Evolutionary conservation across 2,329 filamentous ascomycete species (phyloP).

Genomic region (Alternaria sp.): DNA sequence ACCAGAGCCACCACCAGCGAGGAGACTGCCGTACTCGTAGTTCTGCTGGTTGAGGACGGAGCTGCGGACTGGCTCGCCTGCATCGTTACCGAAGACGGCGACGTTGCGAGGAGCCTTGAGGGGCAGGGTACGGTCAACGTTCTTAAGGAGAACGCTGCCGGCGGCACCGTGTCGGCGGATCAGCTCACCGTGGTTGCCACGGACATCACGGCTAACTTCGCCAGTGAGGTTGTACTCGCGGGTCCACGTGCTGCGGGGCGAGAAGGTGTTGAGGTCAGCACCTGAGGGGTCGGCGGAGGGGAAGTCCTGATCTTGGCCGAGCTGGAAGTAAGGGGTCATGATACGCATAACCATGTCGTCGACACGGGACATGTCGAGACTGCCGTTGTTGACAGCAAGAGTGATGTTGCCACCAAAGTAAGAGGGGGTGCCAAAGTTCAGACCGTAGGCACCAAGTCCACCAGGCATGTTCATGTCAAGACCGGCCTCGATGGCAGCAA

Average conservation of each 20-base stretch:
- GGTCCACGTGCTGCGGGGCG: slow-evolving; percentile 47
- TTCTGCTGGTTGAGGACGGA: slow-evolving; percentile 47
- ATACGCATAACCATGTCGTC: slow-evolving; percentile 60
- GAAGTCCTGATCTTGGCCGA: slow-evolving; percentile 54
- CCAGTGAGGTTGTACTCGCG: slow-evolving; percentile 49
- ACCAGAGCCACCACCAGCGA: slow-evolving; percentile 55
- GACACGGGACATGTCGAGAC: slow-evolving; percentile 51
- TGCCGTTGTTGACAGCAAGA: slow-evolving; percentile 52
- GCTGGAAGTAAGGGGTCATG: slow-evolving; percentile 57
- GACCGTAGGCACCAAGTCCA: slow-evolving; percentile 43
- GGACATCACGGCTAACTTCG: slow-evolving; percentile 46
- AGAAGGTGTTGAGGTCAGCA: slow-evolving; percentile 51
- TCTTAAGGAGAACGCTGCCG: slow-evolving; percentile 59
- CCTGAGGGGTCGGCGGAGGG: slow-evolving; percentile 49
- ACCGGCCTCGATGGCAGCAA: slow-evolving; percentile 53
- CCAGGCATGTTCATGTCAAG: slow-evolving; percentile 60
- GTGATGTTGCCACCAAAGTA: slow-evolving; percentile 59
- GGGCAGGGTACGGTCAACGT: slow-evolving; percentile 59
- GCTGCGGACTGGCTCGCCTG: slow-evolving; percentile 58
- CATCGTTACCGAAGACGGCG: slow-evolving; percentile 61
- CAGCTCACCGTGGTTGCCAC: slow-evolving; percentile 52
- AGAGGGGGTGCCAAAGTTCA: slow-evolving; percentile 39
- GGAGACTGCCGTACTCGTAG: slow-evolving; percentile 54
- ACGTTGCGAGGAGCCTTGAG: slow-evolving; percentile 62
- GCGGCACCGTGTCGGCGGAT: slow-evolving; percentile 55